Evolutionary conservation across 257 asterid species (phyloP).

Genomic region (Plectranthus barbatus): DNA sequence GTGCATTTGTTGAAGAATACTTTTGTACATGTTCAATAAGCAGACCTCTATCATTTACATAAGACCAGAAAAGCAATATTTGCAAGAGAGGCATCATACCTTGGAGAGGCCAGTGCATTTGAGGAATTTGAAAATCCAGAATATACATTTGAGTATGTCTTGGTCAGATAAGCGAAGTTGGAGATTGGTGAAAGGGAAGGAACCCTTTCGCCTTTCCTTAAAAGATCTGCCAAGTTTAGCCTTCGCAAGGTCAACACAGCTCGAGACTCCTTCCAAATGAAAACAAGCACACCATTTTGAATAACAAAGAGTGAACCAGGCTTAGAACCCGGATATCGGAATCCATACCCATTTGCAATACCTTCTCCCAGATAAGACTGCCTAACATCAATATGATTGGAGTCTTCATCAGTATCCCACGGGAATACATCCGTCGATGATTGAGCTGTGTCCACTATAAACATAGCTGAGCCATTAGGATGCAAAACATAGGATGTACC

Average conservation of each 20-base stretch:
- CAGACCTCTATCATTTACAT: neutral
- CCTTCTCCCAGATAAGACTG: conserved; percentile 71
- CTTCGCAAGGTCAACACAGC: conserved; percentile 71
- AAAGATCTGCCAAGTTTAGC: conserved; percentile 56
- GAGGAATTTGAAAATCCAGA: conserved; percentile 61
- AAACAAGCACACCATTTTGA: conserved; percentile 59
- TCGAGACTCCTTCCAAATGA: conserved; percentile 75
- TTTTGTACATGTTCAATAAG: neutral
- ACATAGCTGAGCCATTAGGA: conserved; percentile 96
- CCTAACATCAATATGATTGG: conserved; percentile 35
- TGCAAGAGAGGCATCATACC: conserved; percentile 31
- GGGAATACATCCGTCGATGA: conserved; percentile 69
- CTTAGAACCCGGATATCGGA: conserved; percentile 85
- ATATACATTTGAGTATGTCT: conserved; percentile 76
- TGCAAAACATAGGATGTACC: conserved; percentile 79
- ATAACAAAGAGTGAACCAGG: conserved; percentile 82
- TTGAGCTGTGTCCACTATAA: conserved; percentile 46
- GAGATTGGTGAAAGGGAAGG: conserved; percentile 67
- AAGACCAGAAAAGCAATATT: neutral
- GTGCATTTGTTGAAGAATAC: neutral
- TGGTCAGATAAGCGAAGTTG: conserved; percentile 74
- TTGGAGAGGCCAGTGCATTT: conserved; percentile 41
- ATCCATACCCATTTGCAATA: conserved; percentile 84
- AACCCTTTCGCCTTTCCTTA: conserved; percentile 74
- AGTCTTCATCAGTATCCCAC: conserved; percentile 52